Conservation (phyloP, 169 alveolate genomes). For the Perkinsus chesapeaki region DNA sequence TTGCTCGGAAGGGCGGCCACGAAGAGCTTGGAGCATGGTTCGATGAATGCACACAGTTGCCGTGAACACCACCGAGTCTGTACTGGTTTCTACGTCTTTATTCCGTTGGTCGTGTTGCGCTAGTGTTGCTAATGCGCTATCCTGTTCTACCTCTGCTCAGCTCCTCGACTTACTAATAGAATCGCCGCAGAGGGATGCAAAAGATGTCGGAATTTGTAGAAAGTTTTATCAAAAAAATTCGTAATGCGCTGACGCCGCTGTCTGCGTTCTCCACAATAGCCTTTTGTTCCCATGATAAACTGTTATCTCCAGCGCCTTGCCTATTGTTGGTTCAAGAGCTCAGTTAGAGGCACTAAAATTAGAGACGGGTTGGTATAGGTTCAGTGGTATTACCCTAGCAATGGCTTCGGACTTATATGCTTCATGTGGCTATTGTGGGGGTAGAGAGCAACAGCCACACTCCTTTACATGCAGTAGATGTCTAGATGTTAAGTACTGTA, state of each 20-base stretch:
- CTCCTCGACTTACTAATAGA: no score
- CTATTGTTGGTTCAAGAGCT: no score
- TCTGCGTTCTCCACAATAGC: no score
- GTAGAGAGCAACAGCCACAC: neutral
- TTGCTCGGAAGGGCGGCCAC: neutral
- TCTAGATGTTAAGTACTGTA: neutral
- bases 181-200: no score
- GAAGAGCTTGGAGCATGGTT: neutral
- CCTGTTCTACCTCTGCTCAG: no score
- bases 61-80: neutral
- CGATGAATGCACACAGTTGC: neutral
- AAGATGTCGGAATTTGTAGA: no score
- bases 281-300: no score
- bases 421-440: neutral
- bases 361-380: no score
- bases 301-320: no score
- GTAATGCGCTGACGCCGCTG: no score
- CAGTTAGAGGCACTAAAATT: no score
- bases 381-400: neutral
- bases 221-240: no score
- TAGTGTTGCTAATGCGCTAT: neutral
- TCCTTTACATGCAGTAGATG: neutral
- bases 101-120: neutral
- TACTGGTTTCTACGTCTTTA: neutral
- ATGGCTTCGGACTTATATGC: neutral